A percentile compares a stretch with the other conserved stretches of the same genome.
Conservation (phyloP, 108 stramenopile genomes). For the Schizochytrium sp. region DNA sequence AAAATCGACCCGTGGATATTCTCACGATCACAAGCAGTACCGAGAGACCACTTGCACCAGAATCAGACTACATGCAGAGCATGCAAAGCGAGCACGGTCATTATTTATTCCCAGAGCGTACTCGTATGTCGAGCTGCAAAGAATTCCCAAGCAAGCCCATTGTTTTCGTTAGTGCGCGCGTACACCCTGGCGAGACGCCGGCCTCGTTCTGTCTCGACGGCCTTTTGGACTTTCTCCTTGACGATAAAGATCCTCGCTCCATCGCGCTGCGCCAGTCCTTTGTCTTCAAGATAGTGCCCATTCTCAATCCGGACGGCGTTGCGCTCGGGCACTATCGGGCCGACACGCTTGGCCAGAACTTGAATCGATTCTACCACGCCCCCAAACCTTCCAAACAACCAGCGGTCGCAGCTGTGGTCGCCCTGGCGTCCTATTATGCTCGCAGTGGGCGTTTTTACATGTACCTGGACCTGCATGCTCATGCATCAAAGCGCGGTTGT, state of each 20-base stretch:
- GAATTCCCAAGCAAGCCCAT: slow-evolving; percentile 17
- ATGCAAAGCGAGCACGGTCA: background rate
- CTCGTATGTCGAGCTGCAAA: background rate
- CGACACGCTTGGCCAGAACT: slow-evolving; percentile 50
- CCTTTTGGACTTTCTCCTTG: slow-evolving; percentile 36
- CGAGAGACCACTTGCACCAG: background rate
- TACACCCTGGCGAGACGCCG: slow-evolving; percentile 62
- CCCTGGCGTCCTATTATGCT: slow-evolving; percentile 33
- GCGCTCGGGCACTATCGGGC: slow-evolving; percentile 51
- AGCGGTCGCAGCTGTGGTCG: slow-evolving; percentile 34
- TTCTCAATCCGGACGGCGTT: slow-evolving; percentile 60
- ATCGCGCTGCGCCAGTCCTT: slow-evolving; percentile 28
- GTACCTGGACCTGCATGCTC: slow-evolving; percentile 59
- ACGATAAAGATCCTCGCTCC: slow-evolving; percentile 34
- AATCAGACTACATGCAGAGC: background rate
- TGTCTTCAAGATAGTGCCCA: slow-evolving; percentile 40
- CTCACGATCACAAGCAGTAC: slow-evolving; percentile 26
- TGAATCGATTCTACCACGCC: slow-evolving; percentile 53
- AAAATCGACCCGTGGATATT: slow-evolving; percentile 49
- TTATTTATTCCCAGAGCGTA: background rate
- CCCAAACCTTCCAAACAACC: slow-evolving; percentile 30
- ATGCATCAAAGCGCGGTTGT: slow-evolving; percentile 55
- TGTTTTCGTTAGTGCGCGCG: slow-evolving; percentile 48
- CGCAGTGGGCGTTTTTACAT: background rate
- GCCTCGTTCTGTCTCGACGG: slow-evolving; percentile 48